phyloP scores from a whole-genome alignment of 2,329 filamentous ascomycete species.

The Cercospora sp. region DNA sequence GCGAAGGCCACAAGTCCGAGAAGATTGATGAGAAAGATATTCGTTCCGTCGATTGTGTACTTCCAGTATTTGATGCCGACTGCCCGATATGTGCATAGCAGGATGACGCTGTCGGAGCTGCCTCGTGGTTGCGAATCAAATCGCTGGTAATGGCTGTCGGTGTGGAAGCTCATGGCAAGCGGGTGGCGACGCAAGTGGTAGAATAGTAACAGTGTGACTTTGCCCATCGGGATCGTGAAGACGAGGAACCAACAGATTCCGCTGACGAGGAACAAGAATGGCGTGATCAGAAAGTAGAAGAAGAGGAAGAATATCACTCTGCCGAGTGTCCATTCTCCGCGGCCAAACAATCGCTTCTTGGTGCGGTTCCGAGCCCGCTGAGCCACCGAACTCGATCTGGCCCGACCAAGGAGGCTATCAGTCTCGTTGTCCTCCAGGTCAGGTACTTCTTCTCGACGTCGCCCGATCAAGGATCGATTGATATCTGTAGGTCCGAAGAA shows the following conservation, averaged over 20 bases:
- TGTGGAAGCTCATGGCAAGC: slow-evolving; percentile 88
- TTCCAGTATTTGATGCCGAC: slow-evolving; percentile 98
- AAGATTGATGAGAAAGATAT: slow-evolving; percentile 98
- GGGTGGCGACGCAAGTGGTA: slow-evolving; percentile 91
- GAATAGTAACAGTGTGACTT: slow-evolving; percentile 84
- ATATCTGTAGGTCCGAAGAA: slow-evolving; percentile 81
- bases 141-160: slow-evolving; percentile 74
- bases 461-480: slow-evolving; percentile 78
- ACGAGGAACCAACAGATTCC: slow-evolving; percentile 93
- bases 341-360: slow-evolving; percentile 88
- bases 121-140: slow-evolving; percentile 57
- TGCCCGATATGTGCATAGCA: slow-evolving; percentile 95
- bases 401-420: slow-evolving; percentile 77
- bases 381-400: slow-evolving; percentile 31
- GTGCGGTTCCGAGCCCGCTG: slow-evolving; percentile 38
- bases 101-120: slow-evolving; percentile 64
- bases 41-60: slow-evolving; percentile 96
- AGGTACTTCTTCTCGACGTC: slow-evolving; percentile 84
- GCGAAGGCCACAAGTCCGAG: slow-evolving; percentile 91
- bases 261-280: slow-evolving; percentile 81
- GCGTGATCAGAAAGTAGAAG: slow-evolving; percentile 91
- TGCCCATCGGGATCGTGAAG: slow-evolving; percentile 98
- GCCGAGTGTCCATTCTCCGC: slow-evolving; percentile 92
- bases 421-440: slow-evolving; percentile 73
- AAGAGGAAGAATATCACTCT: slow-evolving; percentile 94